Evolutionary conservation across 2,329 filamentous ascomycete genomes (phyloP), one percentile per base, ranked within the genome.

Genomic region (Cadophora luteo-olivacea): DNA sequence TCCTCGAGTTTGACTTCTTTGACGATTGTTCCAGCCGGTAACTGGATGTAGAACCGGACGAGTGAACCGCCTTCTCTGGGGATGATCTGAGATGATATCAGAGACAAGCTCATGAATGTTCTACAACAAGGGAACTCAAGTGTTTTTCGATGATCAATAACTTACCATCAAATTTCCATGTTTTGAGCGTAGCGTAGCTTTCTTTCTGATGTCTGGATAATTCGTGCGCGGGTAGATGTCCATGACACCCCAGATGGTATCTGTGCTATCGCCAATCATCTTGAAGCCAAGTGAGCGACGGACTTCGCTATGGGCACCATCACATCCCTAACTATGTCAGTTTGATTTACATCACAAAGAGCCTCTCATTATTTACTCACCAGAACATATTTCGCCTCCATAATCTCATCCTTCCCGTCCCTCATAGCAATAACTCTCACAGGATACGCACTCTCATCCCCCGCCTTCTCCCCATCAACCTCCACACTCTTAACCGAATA

Each of bases 141-240:
- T 12, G 6, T 9, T 41, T 12, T 41, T 16, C 3, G 7, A 7
- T 41, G 6, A 41, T 12, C 12, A 7, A 11, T 48, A 19, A 48
- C 16, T 48, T 49, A 66, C 64, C 8, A 91, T 81, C 25, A 90
- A 78, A 52, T 82, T 87, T 0, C 88, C 87, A 0, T 81, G 79
- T 0, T 80, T 77, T 0, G 87, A 87, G 71, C 87, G 85, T 32
- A 90, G 82, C 0, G 85, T 81, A 9, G 79, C 80, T 69, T 87
- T 85, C 72, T 85, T 84, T 60, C 89, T 83, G 64, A 91, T 87
- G 71, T 91, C 88, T 0, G 88, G 87, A 68, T 89, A 90, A 69
- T 85, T 79, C 1, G 87, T 89, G 38, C 80, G 81, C 0, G 84
- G 82, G 32, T 85, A 84, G 14, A 87, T 75, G 71, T 89, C 87